Base-by-base conservation (phyloP, 345 rosid genomes). In the Erucastrum elatum region DNA sequence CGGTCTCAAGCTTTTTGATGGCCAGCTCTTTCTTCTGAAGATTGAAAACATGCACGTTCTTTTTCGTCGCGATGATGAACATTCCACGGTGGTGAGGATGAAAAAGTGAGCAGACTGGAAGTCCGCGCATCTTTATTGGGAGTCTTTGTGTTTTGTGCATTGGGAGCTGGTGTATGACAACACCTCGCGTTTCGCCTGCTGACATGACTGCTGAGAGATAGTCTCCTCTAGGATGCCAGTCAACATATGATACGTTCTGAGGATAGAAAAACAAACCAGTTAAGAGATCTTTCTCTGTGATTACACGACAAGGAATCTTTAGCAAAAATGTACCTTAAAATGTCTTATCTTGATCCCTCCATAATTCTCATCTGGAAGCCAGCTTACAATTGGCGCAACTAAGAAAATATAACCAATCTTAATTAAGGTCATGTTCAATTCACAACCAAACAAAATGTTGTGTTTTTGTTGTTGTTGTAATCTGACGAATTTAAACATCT, bases 151-250 rank as follows among this genome's bases (percentile, higher is more conserved):
- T 88, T 84, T 86, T 79, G 86, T 89, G 65, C 6, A 6, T 3
- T 2, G 97, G 87, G 64, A 95, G 85, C 86, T 87, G 94, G 84
- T 95, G 97, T 41, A 87, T 75, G 37, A 88, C 87, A 72, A 93
- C 78, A 15, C 94, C 90, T 81, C 84, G 91, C 0, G 98, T 89
- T 78, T 93, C 92, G 3, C 94, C 98, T 3, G 94, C 88, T 55
- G 98, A 88, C 90, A 93, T 93, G 31, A 91, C 87, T 39, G 93
- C 81, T 9, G 96, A 90, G 69, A 91, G 85, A 68, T 93, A 95
- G 83, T 95, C 98, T 78, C 99, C 99, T 79, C 84, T 93, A 39
- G 89, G 94, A 86, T 93, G 94, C 98, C 99, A 95, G 74, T 93
- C 93, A 13, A 88, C 85, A 11, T 89, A 82, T 33, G 91, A 76